Evolutionary conservation across 345 rosid species (phyloP).

Genomic region (Ceriops tagal): DNA sequence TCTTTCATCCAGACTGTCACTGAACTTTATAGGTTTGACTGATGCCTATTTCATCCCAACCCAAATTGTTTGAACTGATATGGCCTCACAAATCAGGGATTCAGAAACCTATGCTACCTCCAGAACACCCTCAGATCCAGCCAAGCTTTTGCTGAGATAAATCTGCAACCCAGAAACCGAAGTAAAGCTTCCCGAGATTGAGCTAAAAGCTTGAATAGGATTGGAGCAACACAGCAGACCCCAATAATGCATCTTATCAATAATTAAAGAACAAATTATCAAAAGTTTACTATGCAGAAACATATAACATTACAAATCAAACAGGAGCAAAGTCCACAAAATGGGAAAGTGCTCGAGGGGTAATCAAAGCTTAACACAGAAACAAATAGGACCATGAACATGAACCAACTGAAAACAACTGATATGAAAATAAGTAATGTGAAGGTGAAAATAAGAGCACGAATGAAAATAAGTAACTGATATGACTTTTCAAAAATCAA

Average conservation of each 20-base stretch:
- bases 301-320: background rate
- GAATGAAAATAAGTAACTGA: too few relatives aligned
- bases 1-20: conserved; percentile 13
- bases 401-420: too few relatives aligned
- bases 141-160: conserved; percentile 30
- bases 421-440: too few relatives aligned
- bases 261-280: conserved; percentile 7
- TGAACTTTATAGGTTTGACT: conserved; percentile 7
- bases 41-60: conserved; percentile 14
- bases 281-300: background rate
- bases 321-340: background rate
- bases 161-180: conserved; percentile 42
- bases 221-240: conserved; percentile 1
- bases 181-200: conserved; percentile 40
- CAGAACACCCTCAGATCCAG: conserved; percentile 32
- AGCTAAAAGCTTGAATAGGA: conserved; percentile 18
- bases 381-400: too few relatives aligned
- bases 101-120: conserved; percentile 25
- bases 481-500: background rate
- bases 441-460: too few relatives aligned
- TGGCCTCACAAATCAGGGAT: conserved; percentile 18
- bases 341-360: background rate
- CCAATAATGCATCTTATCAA: conserved; percentile 2
- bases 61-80: conserved; percentile 20
- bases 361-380: too few relatives aligned